Conservation (phyloP, 106 monocot genomes). For the Dactylorhiza incarnata region DNA sequence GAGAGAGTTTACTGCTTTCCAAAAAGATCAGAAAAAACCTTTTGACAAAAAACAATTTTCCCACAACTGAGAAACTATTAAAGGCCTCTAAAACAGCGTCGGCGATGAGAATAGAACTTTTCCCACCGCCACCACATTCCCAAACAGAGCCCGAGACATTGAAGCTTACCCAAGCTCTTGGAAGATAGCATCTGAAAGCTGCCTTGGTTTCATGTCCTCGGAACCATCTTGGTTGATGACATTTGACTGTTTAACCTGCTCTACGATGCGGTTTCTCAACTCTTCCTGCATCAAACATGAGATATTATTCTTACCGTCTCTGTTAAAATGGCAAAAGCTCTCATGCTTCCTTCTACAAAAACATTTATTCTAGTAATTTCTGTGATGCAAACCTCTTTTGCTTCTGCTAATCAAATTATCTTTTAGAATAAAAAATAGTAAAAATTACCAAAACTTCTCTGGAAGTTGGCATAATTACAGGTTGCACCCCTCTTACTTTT, state of each 20-base stretch:
- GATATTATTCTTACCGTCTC: neutral
- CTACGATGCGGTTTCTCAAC: conserved; percentile 47
- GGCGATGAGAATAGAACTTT: too few species aligned
- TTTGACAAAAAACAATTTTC: too few species aligned
- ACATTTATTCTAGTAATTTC: neutral
- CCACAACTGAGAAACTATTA: too few species aligned
- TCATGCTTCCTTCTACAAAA: neutral
- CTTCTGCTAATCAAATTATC: too few species aligned
- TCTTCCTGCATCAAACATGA: conserved; percentile 44
- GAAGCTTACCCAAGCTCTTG: conserved; percentile 73
- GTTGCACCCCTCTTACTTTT: too few species aligned
- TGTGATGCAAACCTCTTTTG: neutral
- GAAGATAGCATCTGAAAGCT: conserved; percentile 86
- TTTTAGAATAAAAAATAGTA: too few species aligned
- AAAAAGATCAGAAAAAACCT: too few species aligned
- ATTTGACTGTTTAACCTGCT: conserved; percentile 65
- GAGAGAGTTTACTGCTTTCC: too few species aligned
- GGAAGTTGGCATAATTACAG: too few species aligned
- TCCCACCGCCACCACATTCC: too few species aligned
- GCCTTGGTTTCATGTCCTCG: conserved; percentile 71
- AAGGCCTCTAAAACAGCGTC: too few species aligned
- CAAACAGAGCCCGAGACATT: neutral
- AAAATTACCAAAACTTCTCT: too few species aligned
- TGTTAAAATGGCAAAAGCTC: neutral
- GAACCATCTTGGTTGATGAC: conserved; percentile 59